phyloP scores from a whole-genome alignment of 495 filamentous ascomycete genomes.

The Clavariopsis aquatica region DNA sequence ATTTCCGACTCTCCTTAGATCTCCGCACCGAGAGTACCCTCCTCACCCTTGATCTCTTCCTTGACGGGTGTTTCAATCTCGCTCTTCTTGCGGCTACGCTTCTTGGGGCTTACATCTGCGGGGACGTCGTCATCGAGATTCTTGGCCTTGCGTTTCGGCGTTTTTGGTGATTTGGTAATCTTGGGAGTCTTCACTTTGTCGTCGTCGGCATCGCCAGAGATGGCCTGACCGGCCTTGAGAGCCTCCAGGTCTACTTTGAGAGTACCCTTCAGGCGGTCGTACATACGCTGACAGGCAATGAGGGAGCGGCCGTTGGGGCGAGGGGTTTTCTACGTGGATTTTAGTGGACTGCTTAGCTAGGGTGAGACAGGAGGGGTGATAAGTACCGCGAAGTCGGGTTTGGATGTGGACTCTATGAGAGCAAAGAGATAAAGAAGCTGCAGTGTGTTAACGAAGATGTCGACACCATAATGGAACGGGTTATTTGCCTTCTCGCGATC shows the following conservation, averaged over 20 bases:
- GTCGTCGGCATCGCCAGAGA: not conserved
- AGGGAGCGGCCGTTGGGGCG: conserved; percentile 16
- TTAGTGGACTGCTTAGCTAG: too few relatives aligned
- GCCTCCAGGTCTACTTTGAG: conserved; percentile 21
- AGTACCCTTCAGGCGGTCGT: conserved; percentile 16
- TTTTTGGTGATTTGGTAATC: not conserved
- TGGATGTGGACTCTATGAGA: conserved; percentile 5
- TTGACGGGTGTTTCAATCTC: conserved; percentile 1
- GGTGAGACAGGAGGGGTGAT: not conserved
- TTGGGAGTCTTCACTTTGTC: not conserved
- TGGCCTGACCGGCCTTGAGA: conserved; percentile 12
- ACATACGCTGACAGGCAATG: conserved; percentile 28
- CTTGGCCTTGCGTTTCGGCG: conserved; percentile 14
- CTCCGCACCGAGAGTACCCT: too few relatives aligned
- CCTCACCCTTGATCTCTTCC: conserved; percentile 3
- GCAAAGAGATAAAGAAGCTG: conserved; percentile 20
- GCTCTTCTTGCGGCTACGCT: conserved; percentile 24
- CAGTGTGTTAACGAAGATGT: not conserved
- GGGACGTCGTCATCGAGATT: conserved; percentile 2
- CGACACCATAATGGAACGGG: not conserved
- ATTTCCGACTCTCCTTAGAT: too few relatives aligned
- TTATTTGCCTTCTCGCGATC: conserved; percentile 12
- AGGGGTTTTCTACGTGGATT: conserved; percentile 15
- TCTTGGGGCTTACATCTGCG: conserved; percentile 14
- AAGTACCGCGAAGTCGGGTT: conserved; percentile 15